phyloP scores from a whole-genome alignment of 805 yeast species.

The Myxozyma monticola region DNA sequence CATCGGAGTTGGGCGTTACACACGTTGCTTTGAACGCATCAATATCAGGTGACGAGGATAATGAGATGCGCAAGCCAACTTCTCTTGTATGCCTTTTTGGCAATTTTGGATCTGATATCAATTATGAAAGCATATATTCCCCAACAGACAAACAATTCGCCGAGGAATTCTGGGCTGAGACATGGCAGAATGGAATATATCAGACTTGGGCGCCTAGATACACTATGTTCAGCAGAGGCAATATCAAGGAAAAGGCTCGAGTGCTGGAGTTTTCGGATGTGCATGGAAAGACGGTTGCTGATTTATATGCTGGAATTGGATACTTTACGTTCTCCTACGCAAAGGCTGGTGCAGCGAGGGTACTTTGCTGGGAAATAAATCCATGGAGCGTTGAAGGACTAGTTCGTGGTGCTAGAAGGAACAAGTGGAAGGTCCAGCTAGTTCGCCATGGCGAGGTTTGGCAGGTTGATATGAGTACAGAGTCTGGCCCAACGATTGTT shows the following conservation, averaged over 20 bases:
- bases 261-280: slow-evolving; percentile 49
- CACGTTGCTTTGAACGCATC: slow-evolving; percentile 76
- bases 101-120: slow-evolving; percentile 54
- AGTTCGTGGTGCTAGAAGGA: slow-evolving; percentile 52
- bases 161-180: slow-evolving; percentile 68
- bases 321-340: slow-evolving; percentile 75
- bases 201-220: slow-evolving; percentile 84
- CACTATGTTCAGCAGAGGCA: slow-evolving; percentile 88
- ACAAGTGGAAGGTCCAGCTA: slow-evolving; percentile 44
- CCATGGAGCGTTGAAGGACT: slow-evolving; percentile 83
- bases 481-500: slow-evolving; percentile 39
- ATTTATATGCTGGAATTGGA: slow-evolving; percentile 82
- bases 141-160: slow-evolving; percentile 50
- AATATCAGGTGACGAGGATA: slow-evolving; percentile 48
- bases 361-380: slow-evolving; percentile 80
- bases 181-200: slow-evolving; percentile 67
- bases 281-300: slow-evolving; percentile 52
- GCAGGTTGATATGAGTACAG: slow-evolving; percentile 31
- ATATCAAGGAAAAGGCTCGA: slow-evolving; percentile 75
- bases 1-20: slow-evolving; percentile 41
- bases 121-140: slow-evolving; percentile 30
- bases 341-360: slow-evolving; percentile 49
- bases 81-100: slow-evolving; percentile 63
- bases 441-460: slow-evolving; percentile 42
- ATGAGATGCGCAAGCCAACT: slow-evolving; percentile 64